Conservation (phyloP, 345 rosid species). For the Populus nigra region DNA sequence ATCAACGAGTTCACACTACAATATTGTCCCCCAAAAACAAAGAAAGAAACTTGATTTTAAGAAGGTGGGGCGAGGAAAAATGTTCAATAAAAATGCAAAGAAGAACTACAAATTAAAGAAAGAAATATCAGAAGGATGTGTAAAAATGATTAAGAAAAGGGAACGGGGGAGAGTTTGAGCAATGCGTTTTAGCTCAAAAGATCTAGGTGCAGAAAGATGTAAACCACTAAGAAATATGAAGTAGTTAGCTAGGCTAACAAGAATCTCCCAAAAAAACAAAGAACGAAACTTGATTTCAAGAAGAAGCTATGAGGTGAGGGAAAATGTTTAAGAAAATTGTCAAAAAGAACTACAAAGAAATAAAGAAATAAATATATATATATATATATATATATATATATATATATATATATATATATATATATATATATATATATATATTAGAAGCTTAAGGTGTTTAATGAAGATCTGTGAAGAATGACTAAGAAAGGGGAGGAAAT, state of each 20-base stretch:
- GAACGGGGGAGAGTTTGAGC: neutral
- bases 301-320: neutral
- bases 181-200: neutral
- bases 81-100: neutral
- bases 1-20: neutral
- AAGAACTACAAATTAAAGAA: neutral
- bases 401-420: too few species aligned
- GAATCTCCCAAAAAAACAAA: neutral
- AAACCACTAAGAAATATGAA: neutral
- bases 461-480: neutral
- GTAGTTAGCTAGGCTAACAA: neutral
- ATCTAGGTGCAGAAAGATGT: neutral
- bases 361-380: too few species aligned
- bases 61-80: neutral
- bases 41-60: neutral
- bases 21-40: neutral
- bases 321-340: neutral
- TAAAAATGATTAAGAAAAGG: neutral
- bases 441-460: neutral
- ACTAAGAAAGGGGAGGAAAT: neutral
- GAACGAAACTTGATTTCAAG: neutral
- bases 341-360: neutral
- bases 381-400: neutral
- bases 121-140: neutral
- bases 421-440: neutral